Base-by-base conservation (phyloP, 345 rosid species). In the Dovyalis caffra region DNA sequence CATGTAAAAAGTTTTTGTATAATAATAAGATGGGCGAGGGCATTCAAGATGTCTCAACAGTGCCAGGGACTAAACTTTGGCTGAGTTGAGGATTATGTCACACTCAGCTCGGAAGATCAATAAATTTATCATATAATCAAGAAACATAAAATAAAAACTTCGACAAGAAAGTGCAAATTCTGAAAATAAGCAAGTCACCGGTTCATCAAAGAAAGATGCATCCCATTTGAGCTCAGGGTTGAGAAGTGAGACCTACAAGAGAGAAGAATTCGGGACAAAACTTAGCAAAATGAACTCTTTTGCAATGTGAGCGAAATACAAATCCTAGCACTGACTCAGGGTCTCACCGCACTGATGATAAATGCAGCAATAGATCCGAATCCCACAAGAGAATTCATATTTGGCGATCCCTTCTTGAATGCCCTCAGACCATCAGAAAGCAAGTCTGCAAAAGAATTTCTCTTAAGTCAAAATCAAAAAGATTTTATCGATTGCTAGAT, bases 311-410 rank as follows among this genome's bases (percentile, higher is more conserved):
- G 60, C 1, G 66, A 70, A 80, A 80, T 15, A 2, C 21, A 56
- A 61, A 80, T 47, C 72, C 40, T 49, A 60, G 49, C 7, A 64
- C 57, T 47, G 1, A 35, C 66, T 69, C 63, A 75, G 25, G 10
- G 32, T 70, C 95, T 87, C 79, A 91, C 98, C 85, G 82, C 83
- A 78, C 97, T 92, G 77, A 92, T 91, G 77, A 89, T 45, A 87
- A 95, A 91, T 68, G 99, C 94, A 38, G 92, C 93, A 77, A 87
- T 60, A 8, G 93, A 90, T 75, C 98, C 98, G 77, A 91, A 87
- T 83, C 99, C 98, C 71, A 95, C 96, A 1, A 95, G 89, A 43
- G 97, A 95, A 81, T 95, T 95, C 99, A 95, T 95, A 83, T 95
- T 92, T 25, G 98, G 98, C 12, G 99, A 88, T 78, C 98, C 87